phyloP scores from a whole-genome alignment of 495 filamentous ascomycete species.

The Hypoxylon trugodes region DNA sequence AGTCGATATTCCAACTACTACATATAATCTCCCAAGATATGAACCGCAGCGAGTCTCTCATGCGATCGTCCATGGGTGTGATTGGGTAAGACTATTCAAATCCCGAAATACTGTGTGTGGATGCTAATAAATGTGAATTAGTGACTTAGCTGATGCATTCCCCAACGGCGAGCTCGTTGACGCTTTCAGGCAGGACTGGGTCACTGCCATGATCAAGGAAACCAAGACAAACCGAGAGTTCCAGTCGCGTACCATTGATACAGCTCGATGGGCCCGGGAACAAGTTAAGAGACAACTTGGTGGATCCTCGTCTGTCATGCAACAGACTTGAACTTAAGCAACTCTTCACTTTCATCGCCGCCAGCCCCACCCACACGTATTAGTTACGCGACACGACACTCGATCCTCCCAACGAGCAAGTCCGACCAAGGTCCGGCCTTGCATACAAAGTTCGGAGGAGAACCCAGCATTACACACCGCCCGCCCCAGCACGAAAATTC shows the following conservation, averaged over 20 bases:
- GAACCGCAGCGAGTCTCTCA: constrained; percentile 88
- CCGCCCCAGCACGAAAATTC: constrained; percentile 10
- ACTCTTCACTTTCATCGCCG: constrained; percentile 2
- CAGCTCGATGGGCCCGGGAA: constrained; percentile 95
- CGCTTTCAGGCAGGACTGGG: constrained; percentile 90
- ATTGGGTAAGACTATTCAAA: constrained; percentile 73
- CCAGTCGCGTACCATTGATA: constrained; percentile 83
- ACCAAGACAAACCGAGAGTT: constrained; percentile 86
- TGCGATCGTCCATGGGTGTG: constrained; percentile 94
- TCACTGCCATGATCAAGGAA: constrained; percentile 86
- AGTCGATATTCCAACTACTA: constrained; percentile 89
- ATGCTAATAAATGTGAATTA: constrained; percentile 57
- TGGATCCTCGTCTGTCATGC: constrained; percentile 57
- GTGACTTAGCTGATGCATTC: constrained; percentile 93
- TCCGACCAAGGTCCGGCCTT: constrained; percentile 36
- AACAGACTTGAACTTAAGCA: constrained; percentile 50
- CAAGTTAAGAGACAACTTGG: constrained; percentile 92
- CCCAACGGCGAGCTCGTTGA: constrained; percentile 85
- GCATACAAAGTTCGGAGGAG: constrained; percentile 45
- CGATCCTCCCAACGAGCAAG: constrained; percentile 43
- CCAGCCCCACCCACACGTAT: constrained; percentile 18
- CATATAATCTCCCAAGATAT: constrained; percentile 80
- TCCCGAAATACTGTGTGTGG: not conserved
- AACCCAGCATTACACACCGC: constrained; percentile 45
- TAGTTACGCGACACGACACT: constrained; percentile 37